Conservation (phyloP, 148 eudicot genomes). For the Salicornia ramosissima region DNA sequence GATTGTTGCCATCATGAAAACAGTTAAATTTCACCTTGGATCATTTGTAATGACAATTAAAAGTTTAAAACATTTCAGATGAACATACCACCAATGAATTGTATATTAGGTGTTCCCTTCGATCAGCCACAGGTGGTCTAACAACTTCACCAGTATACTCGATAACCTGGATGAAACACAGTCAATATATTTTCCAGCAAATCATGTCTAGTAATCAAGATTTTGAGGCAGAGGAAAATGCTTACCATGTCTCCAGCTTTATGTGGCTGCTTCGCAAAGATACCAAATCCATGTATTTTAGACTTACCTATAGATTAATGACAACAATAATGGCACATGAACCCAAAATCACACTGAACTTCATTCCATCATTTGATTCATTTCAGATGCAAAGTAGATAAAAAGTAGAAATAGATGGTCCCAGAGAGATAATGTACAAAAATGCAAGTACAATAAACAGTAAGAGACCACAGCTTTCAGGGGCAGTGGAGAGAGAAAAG, state of each 20-base stretch:
- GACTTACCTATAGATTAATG: conserved; percentile 61
- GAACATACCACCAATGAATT: conserved; percentile 85
- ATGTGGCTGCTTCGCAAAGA: conserved; percentile 81
- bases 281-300: conserved; percentile 94
- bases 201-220: not conserved
- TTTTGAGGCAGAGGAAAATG: not conserved
- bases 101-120: conserved; percentile 85
- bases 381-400: not conserved
- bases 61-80: not conserved
- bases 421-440: not conserved
- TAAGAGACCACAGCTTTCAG: no score
- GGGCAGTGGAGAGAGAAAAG: no score
- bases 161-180: conserved; percentile 52
- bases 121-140: conserved; percentile 81
- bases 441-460: not conserved
- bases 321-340: conserved; percentile 11
- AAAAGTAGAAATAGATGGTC: not conserved
- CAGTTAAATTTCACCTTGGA: not conserved
- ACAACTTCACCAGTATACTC: conserved; percentile 96
- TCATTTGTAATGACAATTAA: not conserved
- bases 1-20: not conserved
- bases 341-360: no score
- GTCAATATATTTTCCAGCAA: conserved; percentile 1
- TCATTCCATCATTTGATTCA: no score
- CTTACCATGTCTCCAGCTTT: conserved; percentile 96